A percentile compares a stretch with the other conserved stretches of the same genome.
Conservation (phyloP, 495 filamentous ascomycete species). For the Neurospora hispaniola region DNA sequence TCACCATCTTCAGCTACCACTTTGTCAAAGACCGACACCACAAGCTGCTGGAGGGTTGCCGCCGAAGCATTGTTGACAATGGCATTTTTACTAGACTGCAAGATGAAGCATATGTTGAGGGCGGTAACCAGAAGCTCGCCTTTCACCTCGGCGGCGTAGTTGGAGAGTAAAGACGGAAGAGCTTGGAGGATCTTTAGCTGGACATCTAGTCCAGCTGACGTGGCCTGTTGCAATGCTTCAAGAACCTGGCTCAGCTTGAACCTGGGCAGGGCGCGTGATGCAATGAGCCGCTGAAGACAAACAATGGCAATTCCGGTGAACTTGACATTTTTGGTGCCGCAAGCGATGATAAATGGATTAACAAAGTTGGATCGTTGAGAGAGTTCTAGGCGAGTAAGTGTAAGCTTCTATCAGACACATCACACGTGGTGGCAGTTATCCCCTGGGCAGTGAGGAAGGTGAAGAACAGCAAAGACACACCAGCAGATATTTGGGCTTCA, state of each 20-base stretch:
- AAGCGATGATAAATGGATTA: conserved; percentile 87
- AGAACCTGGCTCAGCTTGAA: conserved; percentile 70
- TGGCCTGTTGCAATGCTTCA: conserved; percentile 75
- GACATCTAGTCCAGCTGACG: conserved; percentile 66
- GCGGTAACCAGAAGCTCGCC: conserved; percentile 71
- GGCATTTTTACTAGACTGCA: conserved; percentile 81
- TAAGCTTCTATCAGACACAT: conserved; percentile 2
- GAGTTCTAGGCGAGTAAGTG: conserved; percentile 57
- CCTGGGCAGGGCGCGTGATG: conserved; percentile 64
- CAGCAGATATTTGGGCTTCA: conserved; percentile 74
- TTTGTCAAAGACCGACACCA: conserved; percentile 87
- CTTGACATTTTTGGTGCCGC: conserved; percentile 77
- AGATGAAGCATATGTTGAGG: conserved; percentile 78
- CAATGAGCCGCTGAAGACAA: conserved; percentile 79
- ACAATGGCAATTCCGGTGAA: conserved; percentile 77
- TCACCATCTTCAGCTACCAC: conserved; percentile 71
- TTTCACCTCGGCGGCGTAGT: conserved; percentile 72
- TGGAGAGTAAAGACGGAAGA: conserved; percentile 81
- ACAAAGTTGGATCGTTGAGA: conserved; percentile 71
- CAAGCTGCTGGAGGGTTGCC: conserved; percentile 87
- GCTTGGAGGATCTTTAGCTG: conserved; percentile 95
- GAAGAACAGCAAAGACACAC: conserved; percentile 35
- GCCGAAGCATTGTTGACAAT: conserved; percentile 92
- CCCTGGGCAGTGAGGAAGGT: neutral
- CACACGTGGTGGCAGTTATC: neutral